These are phyloP conservation scores for Mycena albidolilacea DNA, from an alignment of 768 basidiomycete genomes.

Conservation along the genomic window DNA sequence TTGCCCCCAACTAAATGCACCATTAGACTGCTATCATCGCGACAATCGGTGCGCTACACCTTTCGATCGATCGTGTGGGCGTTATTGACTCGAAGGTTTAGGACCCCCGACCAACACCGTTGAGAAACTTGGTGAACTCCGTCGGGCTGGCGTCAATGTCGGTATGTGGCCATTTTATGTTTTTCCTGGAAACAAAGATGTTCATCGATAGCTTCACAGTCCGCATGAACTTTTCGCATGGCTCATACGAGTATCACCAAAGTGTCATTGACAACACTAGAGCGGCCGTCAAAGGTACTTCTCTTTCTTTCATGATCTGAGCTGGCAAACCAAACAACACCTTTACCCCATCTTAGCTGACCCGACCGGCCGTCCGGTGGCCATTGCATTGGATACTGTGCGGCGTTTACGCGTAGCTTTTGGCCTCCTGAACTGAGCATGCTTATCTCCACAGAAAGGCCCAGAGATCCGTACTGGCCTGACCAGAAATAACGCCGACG, in stretches of 20 bases:
- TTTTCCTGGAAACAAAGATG: background rate
- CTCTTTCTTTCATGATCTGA: constrained; percentile 3
- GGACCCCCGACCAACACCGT: constrained; percentile 95
- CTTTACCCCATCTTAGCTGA: constrained; percentile 59
- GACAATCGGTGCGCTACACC: constrained; percentile 83
- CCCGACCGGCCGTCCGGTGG: constrained; percentile 89
- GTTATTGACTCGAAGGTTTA: constrained; percentile 49
- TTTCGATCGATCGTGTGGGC: constrained; percentile 31
- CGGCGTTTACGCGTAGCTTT: constrained; percentile 46
- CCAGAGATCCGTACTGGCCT: constrained; percentile 98
- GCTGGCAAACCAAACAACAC: background rate
- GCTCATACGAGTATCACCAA: constrained; percentile 98
- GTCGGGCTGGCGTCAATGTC: constrained; percentile 96
- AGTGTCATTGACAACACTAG: constrained; percentile 98
- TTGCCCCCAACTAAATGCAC: constrained; percentile 36
- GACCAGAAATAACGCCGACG: constrained; percentile 90
- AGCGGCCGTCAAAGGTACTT: constrained; percentile 83
- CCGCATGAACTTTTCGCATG: constrained; percentile 99
- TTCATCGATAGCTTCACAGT: constrained; percentile 63
- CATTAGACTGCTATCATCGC: constrained; percentile 97
- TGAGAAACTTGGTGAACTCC: constrained; percentile 88
- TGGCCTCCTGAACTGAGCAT: constrained; percentile 7
- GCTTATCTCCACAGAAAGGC: constrained; percentile 81
- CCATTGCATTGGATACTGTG: constrained; percentile 98
- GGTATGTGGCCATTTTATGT: constrained; percentile 67